These are phyloP conservation scores for Hypomyces perniciosus DNA, from an alignment of 2,329 filamentous ascomycete genomes.

Conservation along the genomic window DNA sequence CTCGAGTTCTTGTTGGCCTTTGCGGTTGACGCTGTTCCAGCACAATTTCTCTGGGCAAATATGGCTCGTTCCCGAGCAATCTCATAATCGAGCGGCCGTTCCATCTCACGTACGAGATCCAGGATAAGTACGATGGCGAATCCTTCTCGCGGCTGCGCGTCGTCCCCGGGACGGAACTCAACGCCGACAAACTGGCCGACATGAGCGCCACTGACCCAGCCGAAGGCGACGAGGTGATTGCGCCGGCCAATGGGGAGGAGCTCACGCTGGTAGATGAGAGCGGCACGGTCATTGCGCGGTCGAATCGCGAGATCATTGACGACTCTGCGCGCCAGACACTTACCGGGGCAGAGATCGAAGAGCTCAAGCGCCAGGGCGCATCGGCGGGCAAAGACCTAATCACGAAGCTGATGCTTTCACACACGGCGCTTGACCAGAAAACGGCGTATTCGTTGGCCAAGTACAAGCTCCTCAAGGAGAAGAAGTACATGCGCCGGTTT, in stretches of 20 bases:
- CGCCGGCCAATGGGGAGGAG: conserved; percentile 33
- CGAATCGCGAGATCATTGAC: conserved; percentile 55
- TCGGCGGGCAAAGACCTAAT: conserved; percentile 85
- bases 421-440: conserved; percentile 88
- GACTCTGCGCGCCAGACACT: conserved; percentile 67
- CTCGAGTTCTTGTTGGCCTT: not conserved
- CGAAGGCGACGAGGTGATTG: conserved; percentile 39
- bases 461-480: conserved; percentile 89
- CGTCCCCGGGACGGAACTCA: conserved; percentile 73
- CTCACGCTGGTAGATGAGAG: conserved; percentile 39
- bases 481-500: conserved; percentile 87
- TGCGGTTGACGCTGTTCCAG: conserved; percentile 42
- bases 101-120: conserved; percentile 84
- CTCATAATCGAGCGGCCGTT: conserved; percentile 87
- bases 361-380: conserved; percentile 64
- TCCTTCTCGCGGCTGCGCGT: conserved; percentile 66
- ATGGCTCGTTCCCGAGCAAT: conserved; percentile 84
- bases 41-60: conserved; percentile 84
- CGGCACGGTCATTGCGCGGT: conserved; percentile 44
- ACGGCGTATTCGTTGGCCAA: conserved; percentile 90
- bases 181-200: conserved; percentile 66
- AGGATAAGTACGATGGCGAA: conserved; percentile 61
- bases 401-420: conserved; percentile 84
- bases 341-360: conserved; percentile 68
- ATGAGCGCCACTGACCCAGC: conserved; percentile 26